A percentile compares a stretch with the other conserved stretches of the same genome.
These are phyloP conservation scores for Mycena sp. DNA, from an alignment of 1,284 basidiomycete species.

Conservation along the genomic window DNA sequence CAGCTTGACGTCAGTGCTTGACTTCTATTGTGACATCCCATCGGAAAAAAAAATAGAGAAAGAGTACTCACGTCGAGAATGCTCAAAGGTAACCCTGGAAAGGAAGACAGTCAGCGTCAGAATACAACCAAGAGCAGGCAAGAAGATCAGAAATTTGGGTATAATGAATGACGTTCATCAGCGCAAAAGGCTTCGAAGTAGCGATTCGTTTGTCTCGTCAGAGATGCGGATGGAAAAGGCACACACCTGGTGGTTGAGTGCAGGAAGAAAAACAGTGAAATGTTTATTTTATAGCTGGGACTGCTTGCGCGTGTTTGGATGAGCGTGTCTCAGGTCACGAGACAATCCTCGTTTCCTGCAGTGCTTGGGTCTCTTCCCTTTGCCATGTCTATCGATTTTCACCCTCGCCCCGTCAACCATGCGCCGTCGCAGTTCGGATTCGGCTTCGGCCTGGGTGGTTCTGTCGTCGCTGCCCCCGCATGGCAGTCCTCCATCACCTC, in stretches of 20 bases:
- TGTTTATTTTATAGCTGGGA: neutral
- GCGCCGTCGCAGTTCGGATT: conserved; percentile 74
- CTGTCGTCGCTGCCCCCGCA: conserved; percentile 46
- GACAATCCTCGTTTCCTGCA: neutral
- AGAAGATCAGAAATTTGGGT: conserved; percentile 86
- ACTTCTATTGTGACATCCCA: conserved; percentile 74
- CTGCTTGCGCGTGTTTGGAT: neutral
- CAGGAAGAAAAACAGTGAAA: conserved; percentile 25
- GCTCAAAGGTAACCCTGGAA: neutral
- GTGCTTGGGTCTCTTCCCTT: conserved; percentile 70
- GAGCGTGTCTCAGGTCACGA: neutral
- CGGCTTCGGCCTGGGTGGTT: conserved; percentile 68
- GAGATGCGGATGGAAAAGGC: conserved; percentile 34
- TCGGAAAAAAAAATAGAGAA: conserved; percentile 18
- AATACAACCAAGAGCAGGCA: conserved; percentile 18
- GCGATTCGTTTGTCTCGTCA: conserved; percentile 83
- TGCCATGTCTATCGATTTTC: conserved; percentile 58
- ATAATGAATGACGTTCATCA: conserved; percentile 75
- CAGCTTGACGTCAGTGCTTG: conserved; percentile 81
- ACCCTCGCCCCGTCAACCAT: conserved; percentile 66
- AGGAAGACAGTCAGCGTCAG: conserved; percentile 18
- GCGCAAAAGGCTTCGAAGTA: conserved; percentile 77
- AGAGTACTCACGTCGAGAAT: conserved; percentile 49
- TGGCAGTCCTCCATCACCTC: conserved; percentile 52
- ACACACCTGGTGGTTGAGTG: conserved; percentile 22